These are phyloP conservation scores for Cladosporium velox DNA, from an alignment of 2,329 filamentous ascomycete genomes.

Conservation along the genomic window DNA sequence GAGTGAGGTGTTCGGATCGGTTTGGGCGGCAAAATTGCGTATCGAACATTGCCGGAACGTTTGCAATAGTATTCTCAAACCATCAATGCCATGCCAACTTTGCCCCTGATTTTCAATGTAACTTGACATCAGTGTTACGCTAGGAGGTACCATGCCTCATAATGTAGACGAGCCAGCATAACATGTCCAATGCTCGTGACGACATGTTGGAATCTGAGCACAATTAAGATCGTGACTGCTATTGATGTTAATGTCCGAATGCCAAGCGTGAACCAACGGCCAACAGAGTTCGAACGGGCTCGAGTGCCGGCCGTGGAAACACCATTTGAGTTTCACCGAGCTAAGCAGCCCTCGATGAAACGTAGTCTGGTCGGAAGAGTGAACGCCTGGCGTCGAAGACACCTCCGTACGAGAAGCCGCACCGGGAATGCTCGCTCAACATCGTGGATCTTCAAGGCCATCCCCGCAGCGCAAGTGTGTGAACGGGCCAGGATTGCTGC, in stretches of 20 bases:
- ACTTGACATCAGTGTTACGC: too few species aligned
- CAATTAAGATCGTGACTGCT: too few species aligned
- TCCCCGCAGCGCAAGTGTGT: slow-evolving; percentile 3
- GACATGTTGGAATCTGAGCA: too few species aligned
- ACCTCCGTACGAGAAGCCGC: background rate
- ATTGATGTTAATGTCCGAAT: background rate
- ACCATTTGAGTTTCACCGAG: background rate
- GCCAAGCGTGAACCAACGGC: background rate
- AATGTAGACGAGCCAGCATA: too few species aligned
- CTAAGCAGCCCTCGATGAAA: background rate
- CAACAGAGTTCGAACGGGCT: background rate
- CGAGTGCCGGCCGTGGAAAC: background rate
- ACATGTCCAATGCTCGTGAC: too few species aligned
- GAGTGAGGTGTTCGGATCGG: too few species aligned
- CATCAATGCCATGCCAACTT: background rate
- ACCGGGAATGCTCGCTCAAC: slow-evolving; percentile 1
- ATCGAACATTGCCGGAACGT: too few species aligned
- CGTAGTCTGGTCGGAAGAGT: background rate
- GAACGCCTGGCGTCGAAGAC: background rate
- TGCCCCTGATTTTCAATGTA: background rate
- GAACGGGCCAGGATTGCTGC: background rate
- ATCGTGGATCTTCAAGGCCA: background rate
- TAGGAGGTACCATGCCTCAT: too few species aligned
- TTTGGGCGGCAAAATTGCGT: too few species aligned
- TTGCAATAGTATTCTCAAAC: background rate